Evolutionary conservation across 768 basidiomycete genomes (phyloP).

Genomic region (Trametes punicea): DNA sequence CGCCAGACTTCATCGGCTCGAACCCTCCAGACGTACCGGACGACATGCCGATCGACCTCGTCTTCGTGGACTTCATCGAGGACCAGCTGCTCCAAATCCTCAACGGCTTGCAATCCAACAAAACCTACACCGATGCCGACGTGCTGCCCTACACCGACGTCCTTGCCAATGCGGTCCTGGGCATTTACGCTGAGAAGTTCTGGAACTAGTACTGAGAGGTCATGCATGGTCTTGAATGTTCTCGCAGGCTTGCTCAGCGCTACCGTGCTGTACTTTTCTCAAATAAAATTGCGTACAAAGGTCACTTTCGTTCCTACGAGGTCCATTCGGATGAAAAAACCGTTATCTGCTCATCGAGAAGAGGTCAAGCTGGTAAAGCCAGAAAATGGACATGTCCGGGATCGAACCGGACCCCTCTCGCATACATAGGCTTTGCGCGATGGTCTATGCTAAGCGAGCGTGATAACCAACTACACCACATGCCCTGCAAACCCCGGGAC

Average conservation of each 20-base stretch:
- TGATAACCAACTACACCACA: constrained; percentile 21
- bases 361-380: no score
- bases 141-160: constrained; percentile 53
- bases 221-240: no score
- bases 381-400: constrained; percentile 16
- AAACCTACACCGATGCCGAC: constrained; percentile 50
- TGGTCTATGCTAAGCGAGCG: constrained; percentile 17
- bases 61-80: constrained; percentile 72
- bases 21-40: constrained; percentile 44
- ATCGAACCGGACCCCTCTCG: constrained; percentile 20
- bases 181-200: constrained; percentile 48
- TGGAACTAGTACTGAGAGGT: constrained; percentile 26
- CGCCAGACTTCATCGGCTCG: constrained; percentile 60
- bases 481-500: background rate
- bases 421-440: background rate
- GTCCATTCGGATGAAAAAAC: background rate
- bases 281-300: no score
- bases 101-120: constrained; percentile 51
- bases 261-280: background rate
- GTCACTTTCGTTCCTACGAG: background rate
- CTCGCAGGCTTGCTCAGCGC: background rate
- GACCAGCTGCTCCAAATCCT: constrained; percentile 47
- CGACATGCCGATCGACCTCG: constrained; percentile 60
- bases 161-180: constrained; percentile 49
- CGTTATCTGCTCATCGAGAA: background rate